Evolutionary conservation across 2,329 filamentous ascomycete species (phyloP), one percentile per base, ranked within the genome.

Genomic region (Coleophoma eucalyptorum): DNA sequence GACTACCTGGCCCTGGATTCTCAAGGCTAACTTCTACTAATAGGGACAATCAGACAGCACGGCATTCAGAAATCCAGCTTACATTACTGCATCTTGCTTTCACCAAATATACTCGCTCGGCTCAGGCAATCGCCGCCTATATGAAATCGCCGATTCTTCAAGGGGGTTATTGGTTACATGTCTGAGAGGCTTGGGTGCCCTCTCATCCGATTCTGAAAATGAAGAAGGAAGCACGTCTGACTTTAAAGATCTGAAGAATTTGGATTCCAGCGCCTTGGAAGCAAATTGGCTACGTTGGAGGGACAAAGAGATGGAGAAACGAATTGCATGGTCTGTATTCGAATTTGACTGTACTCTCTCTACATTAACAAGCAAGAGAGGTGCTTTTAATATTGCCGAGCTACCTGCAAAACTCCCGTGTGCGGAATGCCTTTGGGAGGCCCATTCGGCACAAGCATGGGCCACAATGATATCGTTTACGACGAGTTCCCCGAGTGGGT

Each of bases 331-430:
- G 46, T 20, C 32, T 8, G 31, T 40, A 10, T 48, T 48, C 33
- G 46, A 48, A 20, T 48, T 48, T 26, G 46, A 48, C 41, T 41
- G 46, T 20, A 48, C 32, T 21, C 33, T 48, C 32, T 41, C 32
- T 20, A 41, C 46, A 13, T 40, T 48, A 18, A 48, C 46, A 10
- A 48, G 33, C 21, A 48, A 40, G 33, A 11, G 46, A 40, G 46
- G 46, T 3, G 32, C 33, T 12, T 40, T 48, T 13, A 40, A 42
- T n/a, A 40, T 48, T 12, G 6, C 31, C 7, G 33, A 48, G 20
- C 33, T 42, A 37, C 46, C 46, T 6, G n/a, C 32, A 2, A 40
- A 20, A 40, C 46, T 48, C 8, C 46, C 46, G 13, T 48, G 46
- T 19, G 33, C 46, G 4, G 46, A 48, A 20, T 19, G 13, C 18